Evolutionary conservation across 2,329 filamentous ascomycete species (phyloP), one percentile per base, ranked within the genome.

Genomic region (Alternaria rosae): DNA sequence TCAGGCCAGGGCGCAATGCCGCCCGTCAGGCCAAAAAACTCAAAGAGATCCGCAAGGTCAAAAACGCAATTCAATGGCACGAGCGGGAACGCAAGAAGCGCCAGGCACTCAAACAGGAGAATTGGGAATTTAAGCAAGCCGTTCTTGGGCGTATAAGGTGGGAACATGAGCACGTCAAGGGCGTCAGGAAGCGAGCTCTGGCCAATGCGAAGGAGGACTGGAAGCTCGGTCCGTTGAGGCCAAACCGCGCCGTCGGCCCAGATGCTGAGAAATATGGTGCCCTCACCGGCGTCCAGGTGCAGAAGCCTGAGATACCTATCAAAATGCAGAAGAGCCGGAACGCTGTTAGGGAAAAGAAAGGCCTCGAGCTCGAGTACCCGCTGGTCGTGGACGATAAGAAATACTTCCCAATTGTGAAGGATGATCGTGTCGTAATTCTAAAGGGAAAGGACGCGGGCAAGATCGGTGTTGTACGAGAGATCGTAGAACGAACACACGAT

Each of bases 361-460:
- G 72, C 38, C 43, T 71, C 11, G 66, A 66, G 6, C 54, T 61
- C 54, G 66, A 72, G 20, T 75, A 71, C 32, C 74, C 73, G 10
- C 58, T 77, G 41, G 67, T 77, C 9, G 70, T 76, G 11, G 68
- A 76, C 32, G 67, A 71, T 48, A 67, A 75, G 48, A 74, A 68
- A 50, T 75, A 61, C 57, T 76, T 75, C 32, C 75, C 74, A 15
- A 77, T 85, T 26, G 72, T 76, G 68, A 76, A 79, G 68, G 89
- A 89, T 7, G 95, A 98, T 80, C 87, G 95, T 62, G 93, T 97
- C 30, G 92, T 94, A 55, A 82, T 98, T 61, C 81, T 93, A 56
- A 88, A 90, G 63, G 94, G 94, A 9, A 86, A 85, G 35, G 91
- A 95, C 73, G 91, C 89, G 82, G 93, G 93, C 72, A 92, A 90